These are phyloP conservation scores for Symbiodinium pilosum DNA, from an alignment of 73 alveolate genomes.

Conservation along the genomic window DNA sequence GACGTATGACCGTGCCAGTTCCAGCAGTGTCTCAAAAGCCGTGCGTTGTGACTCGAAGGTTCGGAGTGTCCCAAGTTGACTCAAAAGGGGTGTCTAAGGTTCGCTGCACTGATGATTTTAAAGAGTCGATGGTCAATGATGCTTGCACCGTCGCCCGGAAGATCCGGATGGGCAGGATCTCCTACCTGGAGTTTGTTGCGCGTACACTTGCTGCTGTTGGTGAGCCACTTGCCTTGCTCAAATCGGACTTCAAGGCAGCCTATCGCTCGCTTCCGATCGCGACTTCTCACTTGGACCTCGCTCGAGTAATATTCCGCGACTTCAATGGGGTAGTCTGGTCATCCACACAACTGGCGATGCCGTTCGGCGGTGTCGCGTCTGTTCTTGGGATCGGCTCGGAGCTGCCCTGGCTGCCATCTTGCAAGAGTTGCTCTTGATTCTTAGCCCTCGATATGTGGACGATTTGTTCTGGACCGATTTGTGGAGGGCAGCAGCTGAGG, in stretches of 20 bases:
- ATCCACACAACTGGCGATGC: not conserved
- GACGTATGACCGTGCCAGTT: not conserved
- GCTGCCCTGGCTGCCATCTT: constrained; percentile 26
- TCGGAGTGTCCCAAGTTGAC: constrained; percentile 7
- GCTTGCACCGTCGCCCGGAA: not conserved
- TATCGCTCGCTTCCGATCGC: constrained; percentile 6
- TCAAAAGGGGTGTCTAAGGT: not conserved
- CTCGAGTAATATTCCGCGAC: not conserved
- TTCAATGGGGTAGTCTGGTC: not conserved
- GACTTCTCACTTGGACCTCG: not conserved
- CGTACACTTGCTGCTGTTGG: not conserved
- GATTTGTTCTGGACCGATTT: constrained; percentile 12
- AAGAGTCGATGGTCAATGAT: not conserved
- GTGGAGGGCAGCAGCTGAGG: not conserved
- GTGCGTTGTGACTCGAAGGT: not conserved
- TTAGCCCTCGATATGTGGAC: not conserved
- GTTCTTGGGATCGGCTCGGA: constrained; percentile 30
- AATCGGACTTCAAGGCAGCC: constrained; percentile 27
- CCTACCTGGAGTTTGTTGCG: not conserved
- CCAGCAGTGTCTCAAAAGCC: not conserved
- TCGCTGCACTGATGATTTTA: constrained; percentile 22
- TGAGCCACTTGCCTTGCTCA: not conserved
- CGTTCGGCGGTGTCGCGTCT: not conserved
- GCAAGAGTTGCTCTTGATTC: not conserved
- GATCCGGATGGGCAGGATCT: constrained; percentile 12